Evolutionary conservation across 2,329 filamentous ascomycete species (phyloP).

Genomic region (Alternaria gaisen): DNA sequence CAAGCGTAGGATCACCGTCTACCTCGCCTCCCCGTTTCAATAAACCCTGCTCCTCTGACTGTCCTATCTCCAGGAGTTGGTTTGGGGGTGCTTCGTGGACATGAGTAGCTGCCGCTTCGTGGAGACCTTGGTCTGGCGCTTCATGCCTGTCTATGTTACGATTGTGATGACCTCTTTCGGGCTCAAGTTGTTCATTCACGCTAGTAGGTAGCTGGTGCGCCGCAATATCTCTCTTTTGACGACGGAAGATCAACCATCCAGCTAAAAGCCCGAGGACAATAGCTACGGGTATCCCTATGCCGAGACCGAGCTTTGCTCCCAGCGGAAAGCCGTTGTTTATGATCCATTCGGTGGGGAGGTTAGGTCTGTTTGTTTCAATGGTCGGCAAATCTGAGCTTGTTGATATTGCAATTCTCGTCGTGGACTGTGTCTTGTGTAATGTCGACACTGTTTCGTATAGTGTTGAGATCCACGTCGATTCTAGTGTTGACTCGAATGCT

Average conservation of each 20-base stretch:
- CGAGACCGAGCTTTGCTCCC: background rate
- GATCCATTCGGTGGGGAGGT: background rate
- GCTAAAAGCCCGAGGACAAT: conserved; percentile 1
- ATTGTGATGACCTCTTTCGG: background rate
- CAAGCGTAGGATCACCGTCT: background rate
- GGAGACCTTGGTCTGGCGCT: background rate
- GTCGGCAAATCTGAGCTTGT: background rate
- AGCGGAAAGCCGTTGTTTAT: background rate
- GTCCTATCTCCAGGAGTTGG: background rate
- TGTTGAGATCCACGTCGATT: background rate
- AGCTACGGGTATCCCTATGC: background rate
- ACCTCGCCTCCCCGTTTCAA: background rate
- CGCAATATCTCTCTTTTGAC: background rate
- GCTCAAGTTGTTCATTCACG: background rate
- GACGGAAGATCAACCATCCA: conserved; percentile 6
- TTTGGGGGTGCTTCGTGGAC: background rate
- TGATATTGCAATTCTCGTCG: background rate
- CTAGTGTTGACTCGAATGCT: background rate
- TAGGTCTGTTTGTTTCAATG: background rate
- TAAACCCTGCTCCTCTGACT: background rate
- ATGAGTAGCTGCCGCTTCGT: background rate
- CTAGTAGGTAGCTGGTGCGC: background rate
- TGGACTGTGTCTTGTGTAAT: no score
- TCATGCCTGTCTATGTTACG: background rate
- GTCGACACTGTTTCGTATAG: background rate